These are phyloP conservation scores for Lactarius sanguifluus DNA, from an alignment of 768 basidiomycete genomes.

Conservation along the genomic window DNA sequence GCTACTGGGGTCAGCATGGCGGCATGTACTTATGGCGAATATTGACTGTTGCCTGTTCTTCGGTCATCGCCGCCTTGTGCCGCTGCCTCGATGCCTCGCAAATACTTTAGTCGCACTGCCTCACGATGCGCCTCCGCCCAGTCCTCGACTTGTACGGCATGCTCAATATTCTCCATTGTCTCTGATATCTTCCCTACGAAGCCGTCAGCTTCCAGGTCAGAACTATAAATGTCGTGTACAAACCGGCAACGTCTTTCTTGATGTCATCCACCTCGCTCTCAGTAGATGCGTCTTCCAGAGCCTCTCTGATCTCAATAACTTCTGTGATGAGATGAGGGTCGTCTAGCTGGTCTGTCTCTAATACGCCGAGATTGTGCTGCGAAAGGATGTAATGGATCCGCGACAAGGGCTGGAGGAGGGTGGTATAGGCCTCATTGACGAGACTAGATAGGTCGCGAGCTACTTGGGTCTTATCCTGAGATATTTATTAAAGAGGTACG, in stretches of 20 bases:
- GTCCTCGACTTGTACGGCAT: constrained; percentile 49
- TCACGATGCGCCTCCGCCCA: constrained; percentile 58
- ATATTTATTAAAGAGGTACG: not conserved
- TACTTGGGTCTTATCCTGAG: constrained; percentile 53
- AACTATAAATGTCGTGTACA: constrained; percentile 28
- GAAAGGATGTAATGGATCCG: constrained; percentile 82
- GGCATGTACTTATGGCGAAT: not conserved
- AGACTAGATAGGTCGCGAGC: constrained; percentile 69
- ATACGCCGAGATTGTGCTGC: constrained; percentile 54
- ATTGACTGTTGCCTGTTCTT: not conserved
- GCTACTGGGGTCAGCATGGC: too few species aligned
- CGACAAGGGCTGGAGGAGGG: constrained; percentile 66
- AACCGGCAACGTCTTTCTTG: constrained; percentile 55
- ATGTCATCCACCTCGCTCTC: constrained; percentile 51
- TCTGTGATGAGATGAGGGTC: constrained; percentile 71
- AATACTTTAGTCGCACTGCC: constrained; percentile 72
- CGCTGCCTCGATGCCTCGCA: constrained; percentile 61
- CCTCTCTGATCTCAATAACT: constrained; percentile 78
- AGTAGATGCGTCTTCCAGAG: constrained; percentile 62
- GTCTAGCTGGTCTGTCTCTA: constrained; percentile 70
- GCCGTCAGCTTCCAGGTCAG: not conserved
- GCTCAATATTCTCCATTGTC: constrained; percentile 48
- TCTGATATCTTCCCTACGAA: constrained; percentile 51
- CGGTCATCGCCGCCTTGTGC: constrained; percentile 34
- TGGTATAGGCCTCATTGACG: constrained; percentile 81